Evolutionary conservation across 345 rosid species (phyloP), one percentile per base, ranked within the genome.

Genomic region (Noccaea caerulescens): DNA sequence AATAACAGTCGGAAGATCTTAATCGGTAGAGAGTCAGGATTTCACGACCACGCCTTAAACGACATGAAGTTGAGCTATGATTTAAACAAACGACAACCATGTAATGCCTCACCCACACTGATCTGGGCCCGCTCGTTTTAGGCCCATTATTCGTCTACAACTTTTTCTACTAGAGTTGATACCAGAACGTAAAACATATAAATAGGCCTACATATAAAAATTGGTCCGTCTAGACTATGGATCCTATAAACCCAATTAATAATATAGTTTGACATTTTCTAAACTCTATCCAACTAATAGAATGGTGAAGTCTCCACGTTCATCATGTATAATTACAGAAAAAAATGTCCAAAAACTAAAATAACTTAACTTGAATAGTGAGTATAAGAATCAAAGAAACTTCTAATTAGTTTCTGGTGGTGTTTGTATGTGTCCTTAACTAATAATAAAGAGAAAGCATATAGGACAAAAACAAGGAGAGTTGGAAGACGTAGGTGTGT

Each of bases 11-110:
- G 30, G 30, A 27, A 2, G 23, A 20, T 20, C 43, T 43, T 45
- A 27, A 27, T 2, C 30, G 4, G 32, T 38, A 16, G 18, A 16
- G 18, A 16, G 18, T 62, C n/a, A 43, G 10, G 5, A 10, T 8
- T 3, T 37, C 34, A 13, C 3, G 41, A 38, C n/a, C 32, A 27
- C 49, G 12, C 8, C 33, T 34, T 18, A 18, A 55, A 67, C 53
- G 53, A 55, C 44, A 43, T 16, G 54, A 54, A 43, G 72, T 68
- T 16, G 53, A 54, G 43, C 37, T 54, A 4, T 32, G 8, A 16
- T 57, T 57, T n/a, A 18, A 11, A 56, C 4, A 54, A 25, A 52
- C 49, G 53, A 32, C 53, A 55, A 7, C 20, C n/a, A 16, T 30
- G 1, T 45, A 11, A 4, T 34, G 12, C 6, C 16, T 42, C 13